A percentile compares a stretch with the other conserved stretches of the same genome.
Evolutionary conservation across 148 eudicot genomes (phyloP).

Genomic region (Gaultheria prostrata): DNA sequence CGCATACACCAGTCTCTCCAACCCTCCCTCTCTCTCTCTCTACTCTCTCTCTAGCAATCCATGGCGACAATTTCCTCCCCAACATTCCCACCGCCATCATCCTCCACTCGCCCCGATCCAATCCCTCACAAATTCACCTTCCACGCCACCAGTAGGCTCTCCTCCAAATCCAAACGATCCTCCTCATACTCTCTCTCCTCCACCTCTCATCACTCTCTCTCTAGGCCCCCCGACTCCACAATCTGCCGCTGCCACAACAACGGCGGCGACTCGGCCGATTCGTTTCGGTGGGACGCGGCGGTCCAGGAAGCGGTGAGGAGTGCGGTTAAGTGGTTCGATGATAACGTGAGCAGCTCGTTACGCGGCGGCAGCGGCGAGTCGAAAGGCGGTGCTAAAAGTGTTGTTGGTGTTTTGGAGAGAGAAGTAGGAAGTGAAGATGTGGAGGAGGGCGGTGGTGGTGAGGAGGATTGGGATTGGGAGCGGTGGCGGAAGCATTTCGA

Average conservation of each 20-base stretch:
- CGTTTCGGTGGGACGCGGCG: conserved; percentile 42
- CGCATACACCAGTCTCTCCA: not conserved
- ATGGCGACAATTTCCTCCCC: conserved; percentile 67
- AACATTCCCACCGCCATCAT: conserved; percentile 36
- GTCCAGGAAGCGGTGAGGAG: conserved; percentile 36
- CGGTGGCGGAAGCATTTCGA: conserved; percentile 71
- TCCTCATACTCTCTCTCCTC: conserved; percentile 17
- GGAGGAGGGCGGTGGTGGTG: conserved; percentile 32
- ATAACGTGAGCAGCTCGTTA: conserved; percentile 37
- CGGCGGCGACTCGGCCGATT: conserved; percentile 20
- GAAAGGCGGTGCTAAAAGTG: conserved; percentile 18
- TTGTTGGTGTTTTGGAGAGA: conserved; percentile 11
- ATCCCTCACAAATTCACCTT: conserved; percentile 34
- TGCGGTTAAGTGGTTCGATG: conserved; percentile 49
- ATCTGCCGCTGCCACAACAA: conserved; percentile 41
- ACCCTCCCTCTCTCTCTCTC: not conserved
- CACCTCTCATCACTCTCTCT: not conserved
- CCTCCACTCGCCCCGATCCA: conserved; percentile 40
- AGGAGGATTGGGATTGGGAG: conserved; percentile 89
- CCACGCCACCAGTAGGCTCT: conserved; percentile 24
- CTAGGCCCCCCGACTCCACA: conserved; percentile 32
- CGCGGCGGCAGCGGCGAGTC: conserved; percentile 16
- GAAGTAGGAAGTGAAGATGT: conserved; percentile 12
- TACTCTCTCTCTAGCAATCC: not conserved
- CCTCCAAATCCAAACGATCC: conserved; percentile 23